Conservation (phyloP, 2,329 filamentous ascomycete genomes). For the Colletotrichum shisoi region DNA sequence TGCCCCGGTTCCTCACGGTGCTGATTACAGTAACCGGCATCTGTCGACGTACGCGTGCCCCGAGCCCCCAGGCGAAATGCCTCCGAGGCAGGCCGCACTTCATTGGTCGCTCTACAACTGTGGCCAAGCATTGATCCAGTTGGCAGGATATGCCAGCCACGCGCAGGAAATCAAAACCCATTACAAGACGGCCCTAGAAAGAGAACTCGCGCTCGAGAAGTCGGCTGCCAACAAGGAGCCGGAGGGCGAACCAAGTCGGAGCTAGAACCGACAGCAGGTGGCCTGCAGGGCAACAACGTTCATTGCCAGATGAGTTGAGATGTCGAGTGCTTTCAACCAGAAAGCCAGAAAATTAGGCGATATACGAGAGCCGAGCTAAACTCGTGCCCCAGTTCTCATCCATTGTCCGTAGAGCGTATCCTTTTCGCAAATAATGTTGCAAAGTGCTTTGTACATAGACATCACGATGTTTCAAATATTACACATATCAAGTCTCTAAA, state of each 20-base stretch:
- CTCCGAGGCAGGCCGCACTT: slow-evolving; percentile 25
- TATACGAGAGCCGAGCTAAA: background rate
- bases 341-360: background rate
- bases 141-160: slow-evolving; percentile 41
- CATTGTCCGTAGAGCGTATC: too few species aligned
- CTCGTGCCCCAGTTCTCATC: too few species aligned
- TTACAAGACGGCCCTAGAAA: slow-evolving; percentile 41
- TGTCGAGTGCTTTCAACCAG: too few species aligned
- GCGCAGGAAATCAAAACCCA: slow-evolving; percentile 40
- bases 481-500: background rate
- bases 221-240: background rate
- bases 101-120: slow-evolving; percentile 40
- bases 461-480: slow-evolving; percentile 4
- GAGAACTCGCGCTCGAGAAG: slow-evolving; percentile 39
- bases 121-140: slow-evolving; percentile 39
- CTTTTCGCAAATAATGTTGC: too few species aligned
- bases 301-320: background rate
- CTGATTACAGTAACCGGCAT: slow-evolving; percentile 18
- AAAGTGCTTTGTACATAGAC: background rate
- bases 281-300: background rate
- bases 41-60: slow-evolving; percentile 26
- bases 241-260: background rate
- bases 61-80: slow-evolving; percentile 3
- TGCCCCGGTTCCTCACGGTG: slow-evolving; percentile 15
- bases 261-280: background rate